Evolutionary conservation across 2,329 filamentous ascomycete species (phyloP), one percentile per base, ranked within the genome.

Genomic region (Diaporthe nobilis): DNA sequence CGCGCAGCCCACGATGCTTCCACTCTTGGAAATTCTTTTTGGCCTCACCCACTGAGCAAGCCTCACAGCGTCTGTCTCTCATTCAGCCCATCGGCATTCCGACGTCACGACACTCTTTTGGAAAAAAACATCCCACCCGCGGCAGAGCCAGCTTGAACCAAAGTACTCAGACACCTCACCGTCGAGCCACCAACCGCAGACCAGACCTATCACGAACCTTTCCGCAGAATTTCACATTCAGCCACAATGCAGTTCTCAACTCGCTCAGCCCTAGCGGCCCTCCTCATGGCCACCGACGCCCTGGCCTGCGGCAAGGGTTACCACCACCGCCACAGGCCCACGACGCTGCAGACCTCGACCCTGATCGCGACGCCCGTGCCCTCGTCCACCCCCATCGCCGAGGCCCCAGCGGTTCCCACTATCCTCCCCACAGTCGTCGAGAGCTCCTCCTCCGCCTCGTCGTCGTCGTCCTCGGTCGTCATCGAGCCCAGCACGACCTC

Each of bases 81-180:
- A 15, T 76, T 76, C 47, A 71, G 67, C 44, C 53, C 49, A 47
- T 71, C 71, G 73, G 67, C 53, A 72, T 39, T 31, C 31, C 67
- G 63, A 60, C 72, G 71, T 65, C 60, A 61, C 65, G 51, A 72
- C 75, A 75, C 73, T 77, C 75, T 49, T 76, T 76, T 47, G 67
- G 67, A 61, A 55, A 7, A 55, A 7, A 55, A 22, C n/a, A 58
- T 37, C 57, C 31, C 34, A 73, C 2, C 34, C 39, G 65, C 65
- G 75, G 75, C 75, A 74, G 74, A 51, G 39, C 71, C 75, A 74
- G 72, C 71, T 44, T 42, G 71, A 68, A 74, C 13, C 13, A 73
- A 71, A 17, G 4, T n/a, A 10, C 20, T 60, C 58, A 34, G 8
- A 55, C 49, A 53, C 49, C 25, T 70, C 71, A 65, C 37, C 57